Evolutionary conservation across 441 rosid genomes (phyloP).

Genomic region (Gossypium davidsonii): DNA sequence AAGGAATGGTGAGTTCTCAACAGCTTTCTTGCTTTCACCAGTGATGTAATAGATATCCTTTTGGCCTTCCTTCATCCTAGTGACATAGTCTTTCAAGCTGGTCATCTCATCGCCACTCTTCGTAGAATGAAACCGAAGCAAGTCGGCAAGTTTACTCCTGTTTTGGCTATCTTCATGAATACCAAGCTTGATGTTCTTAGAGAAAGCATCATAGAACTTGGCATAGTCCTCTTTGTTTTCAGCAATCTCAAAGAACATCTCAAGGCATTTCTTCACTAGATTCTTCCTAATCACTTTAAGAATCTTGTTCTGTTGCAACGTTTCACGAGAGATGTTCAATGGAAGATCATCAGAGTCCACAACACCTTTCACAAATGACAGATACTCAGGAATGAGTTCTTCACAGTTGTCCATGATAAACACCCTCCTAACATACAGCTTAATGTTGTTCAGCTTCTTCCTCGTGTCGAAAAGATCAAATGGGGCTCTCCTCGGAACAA

Average conservation of each 20-base stretch:
- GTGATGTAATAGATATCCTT: slow-evolving; percentile 34
- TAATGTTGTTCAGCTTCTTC: slow-evolving; percentile 37
- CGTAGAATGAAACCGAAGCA: slow-evolving; percentile 34
- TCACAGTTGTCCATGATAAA: slow-evolving; percentile 41
- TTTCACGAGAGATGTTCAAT: slow-evolving; percentile 33
- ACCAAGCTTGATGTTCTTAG: slow-evolving; percentile 34
- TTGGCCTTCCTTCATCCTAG: slow-evolving; percentile 40
- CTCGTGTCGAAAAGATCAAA: slow-evolving; percentile 34
- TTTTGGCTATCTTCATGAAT: slow-evolving; percentile 36
- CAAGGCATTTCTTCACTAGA: slow-evolving; percentile 35
- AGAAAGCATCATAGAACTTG: slow-evolving; percentile 37
- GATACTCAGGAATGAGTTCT: slow-evolving; percentile 35
- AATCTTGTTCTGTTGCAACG: slow-evolving; percentile 35
- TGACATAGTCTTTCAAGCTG: slow-evolving; percentile 36
- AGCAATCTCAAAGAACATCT: slow-evolving; percentile 35
- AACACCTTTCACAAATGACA: slow-evolving; percentile 32
- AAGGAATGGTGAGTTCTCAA: slow-evolving; percentile 38
- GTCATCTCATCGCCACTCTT: slow-evolving; percentile 38
- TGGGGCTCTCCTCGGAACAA: slow-evolving; percentile 16
- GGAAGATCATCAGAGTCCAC: slow-evolving; percentile 39
- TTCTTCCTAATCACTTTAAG: slow-evolving; percentile 36
- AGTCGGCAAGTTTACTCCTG: slow-evolving; percentile 30
- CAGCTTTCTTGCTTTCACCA: slow-evolving; percentile 40
- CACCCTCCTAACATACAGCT: slow-evolving; percentile 37
- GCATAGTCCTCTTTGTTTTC: slow-evolving; percentile 36